These are phyloP conservation scores for Rhodotorula mucilaginosa DNA, from an alignment of 1,284 basidiomycete species.

Conservation along the genomic window DNA sequence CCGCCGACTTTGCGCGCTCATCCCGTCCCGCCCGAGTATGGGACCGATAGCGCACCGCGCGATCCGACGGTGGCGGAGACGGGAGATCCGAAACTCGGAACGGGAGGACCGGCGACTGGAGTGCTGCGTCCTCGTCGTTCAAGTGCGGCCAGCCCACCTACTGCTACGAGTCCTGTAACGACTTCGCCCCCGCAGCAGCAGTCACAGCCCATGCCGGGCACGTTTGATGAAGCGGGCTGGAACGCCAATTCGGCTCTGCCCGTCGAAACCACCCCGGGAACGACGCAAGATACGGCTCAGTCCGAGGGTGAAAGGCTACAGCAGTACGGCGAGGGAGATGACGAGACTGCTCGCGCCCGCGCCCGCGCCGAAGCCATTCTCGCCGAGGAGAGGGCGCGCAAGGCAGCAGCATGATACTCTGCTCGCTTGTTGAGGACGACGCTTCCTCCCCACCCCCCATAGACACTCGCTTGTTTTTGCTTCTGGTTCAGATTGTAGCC, in stretches of 20 bases:
- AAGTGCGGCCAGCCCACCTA: neutral
- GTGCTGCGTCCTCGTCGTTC: conserved; percentile 10
- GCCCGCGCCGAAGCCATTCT: conserved; percentile 27
- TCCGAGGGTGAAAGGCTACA: conserved; percentile 10
- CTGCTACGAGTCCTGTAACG: neutral
- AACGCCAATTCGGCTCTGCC: neutral
- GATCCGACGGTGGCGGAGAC: conserved; percentile 44
- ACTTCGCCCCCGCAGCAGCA: neutral
- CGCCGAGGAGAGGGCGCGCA: conserved; percentile 25
- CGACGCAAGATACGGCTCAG: too few species aligned
- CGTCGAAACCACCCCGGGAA: too few species aligned
- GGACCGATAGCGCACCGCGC: conserved; percentile 6
- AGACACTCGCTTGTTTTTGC: too few species aligned
- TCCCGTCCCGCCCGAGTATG: conserved; percentile 8
- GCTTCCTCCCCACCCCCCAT: too few species aligned
- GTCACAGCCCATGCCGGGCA: neutral
- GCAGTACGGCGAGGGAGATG: conserved; percentile 24
- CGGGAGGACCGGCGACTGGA: conserved; percentile 40
- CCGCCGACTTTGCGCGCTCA: conserved; percentile 3
- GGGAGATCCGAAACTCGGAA: conserved; percentile 38
- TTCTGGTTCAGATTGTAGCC: too few species aligned
- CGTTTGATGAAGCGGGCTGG: conserved; percentile 16
- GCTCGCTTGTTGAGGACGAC: too few species aligned
- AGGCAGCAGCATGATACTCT: conserved; percentile 5
- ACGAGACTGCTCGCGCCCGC: conserved; percentile 19